Base-by-base conservation (phyloP, 805 yeast genomes). In the Cyberlindnera americana region DNA sequence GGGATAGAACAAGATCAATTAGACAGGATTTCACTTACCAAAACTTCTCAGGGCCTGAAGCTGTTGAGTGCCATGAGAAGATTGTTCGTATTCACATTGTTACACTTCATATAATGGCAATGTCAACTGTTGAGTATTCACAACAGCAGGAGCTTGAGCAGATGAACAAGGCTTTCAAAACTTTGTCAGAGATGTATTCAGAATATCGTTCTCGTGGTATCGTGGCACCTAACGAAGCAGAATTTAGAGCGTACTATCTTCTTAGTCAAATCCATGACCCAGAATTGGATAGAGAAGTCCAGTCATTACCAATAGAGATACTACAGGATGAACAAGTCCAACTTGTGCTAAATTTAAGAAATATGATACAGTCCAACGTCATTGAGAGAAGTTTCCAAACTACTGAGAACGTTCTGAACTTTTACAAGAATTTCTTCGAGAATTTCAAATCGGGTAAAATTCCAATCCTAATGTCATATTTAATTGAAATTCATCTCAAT, bases 1-100 rank as follows among this genome's bases (percentile, higher is more conserved):
- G 99, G 99, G 98, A 93, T 61, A 74, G 99, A 61, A 93, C 97
- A 16, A 74, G 99, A 50, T 88, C 97, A 0, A 90, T 93, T 31
- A 74, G 99, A 56, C 98, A 93, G 61, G 99, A 93, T 60, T 93
- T 93, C 62, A 90, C 97, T 0, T 90, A 86, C 56, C 99, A 93
- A 57, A 91, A 91, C 59, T 91, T 81, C 53, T 81, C 81, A 29
- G 99, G 98, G 0, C 85, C 90, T 2, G 98, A 93, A 58, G 95
- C 97, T 2, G 76, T 91, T 9, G 91, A 83, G 49, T 93, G 98
- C 60, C 86, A 87, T 54, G 99, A 93, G 60, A 69, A 82, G 37
- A 93, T 93, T 50, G 96, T 89, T 5, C 68, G 99, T 39, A 83
- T 90, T 16, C 99, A 93, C 58, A 70, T 91, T 19, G 57, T 87